Evolutionary conservation across 108 stramenopile genomes (phyloP).

Genomic region (Nitzschia sp.): DNA sequence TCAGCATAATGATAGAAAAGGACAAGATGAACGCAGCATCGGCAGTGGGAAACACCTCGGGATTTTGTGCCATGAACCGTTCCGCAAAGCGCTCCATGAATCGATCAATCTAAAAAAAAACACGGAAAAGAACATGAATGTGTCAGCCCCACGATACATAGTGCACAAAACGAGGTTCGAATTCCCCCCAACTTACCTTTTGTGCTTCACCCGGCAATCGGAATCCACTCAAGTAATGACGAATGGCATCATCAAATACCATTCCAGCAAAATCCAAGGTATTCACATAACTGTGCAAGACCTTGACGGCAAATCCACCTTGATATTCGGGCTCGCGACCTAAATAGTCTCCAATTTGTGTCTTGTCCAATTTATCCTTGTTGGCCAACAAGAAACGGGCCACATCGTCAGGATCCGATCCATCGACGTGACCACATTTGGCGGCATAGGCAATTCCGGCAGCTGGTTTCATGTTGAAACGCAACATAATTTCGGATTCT

Average conservation of each 20-base stretch:
- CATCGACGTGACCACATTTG: conserved; percentile 81
- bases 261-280: conserved; percentile 86
- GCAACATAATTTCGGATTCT: conserved; percentile 84
- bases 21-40: conserved; percentile 97
- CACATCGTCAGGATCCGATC: conserved; percentile 78
- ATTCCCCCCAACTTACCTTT: conserved; percentile 54
- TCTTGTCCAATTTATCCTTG: conserved; percentile 93
- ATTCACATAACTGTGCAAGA: conserved; percentile 90
- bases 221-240: conserved; percentile 93
- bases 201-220: conserved; percentile 98
- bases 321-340: conserved; percentile 93
- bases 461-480: conserved; percentile 95
- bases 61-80: conserved; percentile 87
- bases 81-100: conserved; percentile 99
- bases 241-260: conserved; percentile 93
- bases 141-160: too few species aligned
- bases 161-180: not conserved
- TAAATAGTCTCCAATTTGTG: conserved; percentile 94
- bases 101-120: conserved; percentile 84
- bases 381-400: conserved; percentile 83
- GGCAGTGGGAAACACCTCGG: conserved; percentile 84
- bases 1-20: conserved; percentile 98
- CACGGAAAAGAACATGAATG: not conserved
- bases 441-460: conserved; percentile 87
- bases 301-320: conserved; percentile 84